These are phyloP conservation scores for Vigna radiata DNA, from an alignment of 306 rosid species.

Conservation along the genomic window DNA sequence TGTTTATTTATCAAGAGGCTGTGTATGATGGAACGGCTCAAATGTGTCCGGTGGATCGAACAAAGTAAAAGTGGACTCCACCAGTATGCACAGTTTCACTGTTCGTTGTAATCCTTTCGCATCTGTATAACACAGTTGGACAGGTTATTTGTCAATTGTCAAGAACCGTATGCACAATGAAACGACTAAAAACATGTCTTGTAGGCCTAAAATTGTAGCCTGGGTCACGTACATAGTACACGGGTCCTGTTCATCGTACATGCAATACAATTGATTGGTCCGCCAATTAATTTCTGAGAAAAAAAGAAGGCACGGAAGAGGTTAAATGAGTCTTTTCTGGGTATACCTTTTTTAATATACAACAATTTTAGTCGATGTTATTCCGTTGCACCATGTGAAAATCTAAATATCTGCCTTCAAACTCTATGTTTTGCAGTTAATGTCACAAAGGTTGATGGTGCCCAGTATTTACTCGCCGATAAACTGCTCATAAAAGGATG, in stretches of 20 bases:
- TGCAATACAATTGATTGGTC: not conserved
- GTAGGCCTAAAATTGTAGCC: not conserved
- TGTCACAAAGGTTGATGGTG: not conserved
- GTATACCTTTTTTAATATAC: not conserved
- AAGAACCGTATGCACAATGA: not conserved
- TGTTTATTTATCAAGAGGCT: not conserved
- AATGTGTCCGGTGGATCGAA: not conserved
- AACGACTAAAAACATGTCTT: not conserved
- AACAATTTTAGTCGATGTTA: not conserved
- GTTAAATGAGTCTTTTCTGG: not conserved
- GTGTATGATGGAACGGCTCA: constrained; percentile 1
- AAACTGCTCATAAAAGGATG: not conserved
- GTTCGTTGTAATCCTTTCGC: not conserved
- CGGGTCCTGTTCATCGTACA: not conserved
- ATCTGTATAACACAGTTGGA: not conserved
- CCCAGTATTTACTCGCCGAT: not conserved
- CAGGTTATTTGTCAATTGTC: not conserved
- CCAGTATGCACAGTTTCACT: not conserved
- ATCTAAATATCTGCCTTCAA: not conserved
- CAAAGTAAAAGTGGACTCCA: not conserved
- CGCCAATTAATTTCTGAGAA: not conserved
- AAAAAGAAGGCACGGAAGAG: not conserved
- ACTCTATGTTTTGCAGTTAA: not conserved
- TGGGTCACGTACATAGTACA: not conserved
- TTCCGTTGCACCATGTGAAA: not conserved